Evolutionary conservation across 352 stramenopile species (phyloP), one percentile per base, ranked within the genome.

Genomic region (Phytopythium mirpurense): DNA sequence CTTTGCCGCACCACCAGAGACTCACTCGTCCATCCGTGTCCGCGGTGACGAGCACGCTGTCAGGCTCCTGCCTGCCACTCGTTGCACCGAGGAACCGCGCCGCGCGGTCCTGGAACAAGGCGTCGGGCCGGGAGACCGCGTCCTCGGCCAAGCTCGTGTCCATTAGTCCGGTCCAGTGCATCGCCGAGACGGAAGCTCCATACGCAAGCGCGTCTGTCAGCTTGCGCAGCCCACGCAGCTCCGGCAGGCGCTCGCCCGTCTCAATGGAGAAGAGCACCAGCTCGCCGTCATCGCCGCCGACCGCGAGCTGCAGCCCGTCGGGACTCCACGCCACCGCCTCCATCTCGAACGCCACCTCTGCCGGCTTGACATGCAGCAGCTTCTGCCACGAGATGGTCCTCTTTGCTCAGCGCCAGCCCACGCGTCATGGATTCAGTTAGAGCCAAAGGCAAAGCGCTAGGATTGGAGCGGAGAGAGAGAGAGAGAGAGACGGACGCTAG

Each of bases 361-460:
- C 76, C 19, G 77, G 65, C 53, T 86, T 85, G 41, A 90, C 54
- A 34, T 90, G 78, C 44, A 93, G 42, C 51, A 90, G 44, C 10
- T 78, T 80, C 46, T 91, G 82, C 83, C 83, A 93, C 15, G 75
- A 86, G 0, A 86, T 75, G 37, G 78, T 84, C 27, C 79, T 76
- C 83, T 93, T 53, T 10, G 4, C 15, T n/a, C 26, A 45, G 38
- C 57, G 16, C 19, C 47, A 32, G n/a, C n/a, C n/a, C n/a, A n/a
- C n/a, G n/a, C n/a, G n/a, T n/a, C n/a, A n/a, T n/a, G n/a, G n/a
- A n/a, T n/a, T n/a, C n/a, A n/a, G n/a, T n/a, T n/a, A n/a, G n/a
- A n/a, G n/a, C n/a, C n/a, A n/a, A n/a, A n/a, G 37, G 49, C 27
- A 43, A 27, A 24, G 12, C 57, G 16, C 26, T 19, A 26, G 29